Conservation (phyloP, 1,284 basidiomycete genomes). For the Austroboletus niveus region DNA sequence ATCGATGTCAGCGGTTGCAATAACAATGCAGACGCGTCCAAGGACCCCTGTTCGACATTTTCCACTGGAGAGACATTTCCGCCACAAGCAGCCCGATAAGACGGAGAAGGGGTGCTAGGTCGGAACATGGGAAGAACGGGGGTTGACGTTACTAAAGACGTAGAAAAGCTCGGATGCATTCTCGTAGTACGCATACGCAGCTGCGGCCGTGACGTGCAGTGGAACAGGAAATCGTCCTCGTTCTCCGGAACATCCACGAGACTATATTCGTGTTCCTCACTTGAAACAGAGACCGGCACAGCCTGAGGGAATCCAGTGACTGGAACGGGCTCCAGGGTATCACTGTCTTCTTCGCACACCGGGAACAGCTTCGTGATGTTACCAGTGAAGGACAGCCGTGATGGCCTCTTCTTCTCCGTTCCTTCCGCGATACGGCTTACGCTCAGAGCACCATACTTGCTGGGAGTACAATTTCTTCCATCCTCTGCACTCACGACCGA, state of each 20-base stretch:
- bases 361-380: slow-evolving; percentile 26
- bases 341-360: slow-evolving; percentile 31
- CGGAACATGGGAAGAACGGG: too few species aligned
- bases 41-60: slow-evolving; percentile 1
- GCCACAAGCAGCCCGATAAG: slow-evolving; percentile 15
- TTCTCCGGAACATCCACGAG: slow-evolving; percentile 2
- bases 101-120: slow-evolving; percentile 20
- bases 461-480: neutral
- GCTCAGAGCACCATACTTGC: slow-evolving; percentile 22
- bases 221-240: slow-evolving; percentile 25
- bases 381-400: slow-evolving; percentile 23
- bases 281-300: neutral
- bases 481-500: too few species aligned
- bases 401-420: slow-evolving; percentile 10
- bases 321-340: slow-evolving; percentile 12
- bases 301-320: slow-evolving; percentile 20
- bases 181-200: slow-evolving; percentile 30
- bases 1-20: slow-evolving; percentile 28
- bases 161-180: slow-evolving; percentile 19
- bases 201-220: slow-evolving; percentile 12
- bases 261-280: neutral
- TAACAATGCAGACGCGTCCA: slow-evolving; percentile 28
- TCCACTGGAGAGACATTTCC: neutral
- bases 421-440: neutral
- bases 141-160: neutral